Evolutionary conservation across 768 basidiomycete species (phyloP).

Genomic region (Hericium erinaceus): DNA sequence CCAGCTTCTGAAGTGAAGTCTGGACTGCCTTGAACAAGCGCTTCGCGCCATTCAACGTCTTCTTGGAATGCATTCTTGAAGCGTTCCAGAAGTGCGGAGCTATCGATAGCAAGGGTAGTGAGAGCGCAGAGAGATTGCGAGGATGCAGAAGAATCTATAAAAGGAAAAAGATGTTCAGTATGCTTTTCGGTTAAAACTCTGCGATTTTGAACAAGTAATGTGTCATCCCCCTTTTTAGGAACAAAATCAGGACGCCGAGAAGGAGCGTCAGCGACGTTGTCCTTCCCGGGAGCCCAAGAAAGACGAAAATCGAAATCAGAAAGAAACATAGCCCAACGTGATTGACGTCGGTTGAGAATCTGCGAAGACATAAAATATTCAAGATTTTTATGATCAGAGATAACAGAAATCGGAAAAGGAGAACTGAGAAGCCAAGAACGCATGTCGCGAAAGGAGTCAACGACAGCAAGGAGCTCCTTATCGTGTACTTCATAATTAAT

Average conservation of each 20-base stretch:
- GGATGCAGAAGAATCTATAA: not conserved
- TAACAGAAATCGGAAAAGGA: constrained; percentile 13
- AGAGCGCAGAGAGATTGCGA: not conserved
- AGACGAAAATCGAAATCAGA: constrained; percentile 25
- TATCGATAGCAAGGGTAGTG: constrained; percentile 17
- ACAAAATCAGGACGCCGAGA: constrained; percentile 17
- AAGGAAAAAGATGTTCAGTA: constrained; percentile 5
- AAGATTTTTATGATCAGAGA: constrained; percentile 26
- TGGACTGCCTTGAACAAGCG: constrained; percentile 7
- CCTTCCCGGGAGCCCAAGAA: constrained; percentile 23
- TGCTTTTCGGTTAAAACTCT: constrained; percentile 5
- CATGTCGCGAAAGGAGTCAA: constrained; percentile 29
- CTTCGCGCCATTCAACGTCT: constrained; percentile 16
- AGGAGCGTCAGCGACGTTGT: constrained; percentile 15
- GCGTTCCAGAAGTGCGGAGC: constrained; percentile 11
- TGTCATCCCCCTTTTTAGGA: constrained; percentile 17
- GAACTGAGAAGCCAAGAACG: constrained; percentile 21
- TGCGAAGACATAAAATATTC: constrained; percentile 31
- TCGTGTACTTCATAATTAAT: constrained; percentile 39
- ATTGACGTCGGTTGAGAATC: constrained; percentile 33
- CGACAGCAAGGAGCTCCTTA: constrained; percentile 39
- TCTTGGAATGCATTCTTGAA: constrained; percentile 12
- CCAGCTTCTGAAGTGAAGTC: constrained; percentile 7
- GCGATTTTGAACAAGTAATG: constrained; percentile 4
- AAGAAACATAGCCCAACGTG: constrained; percentile 30